Base-by-base conservation (phyloP, 2,329 filamentous ascomycete genomes). In the Botrytis deweyae region DNA sequence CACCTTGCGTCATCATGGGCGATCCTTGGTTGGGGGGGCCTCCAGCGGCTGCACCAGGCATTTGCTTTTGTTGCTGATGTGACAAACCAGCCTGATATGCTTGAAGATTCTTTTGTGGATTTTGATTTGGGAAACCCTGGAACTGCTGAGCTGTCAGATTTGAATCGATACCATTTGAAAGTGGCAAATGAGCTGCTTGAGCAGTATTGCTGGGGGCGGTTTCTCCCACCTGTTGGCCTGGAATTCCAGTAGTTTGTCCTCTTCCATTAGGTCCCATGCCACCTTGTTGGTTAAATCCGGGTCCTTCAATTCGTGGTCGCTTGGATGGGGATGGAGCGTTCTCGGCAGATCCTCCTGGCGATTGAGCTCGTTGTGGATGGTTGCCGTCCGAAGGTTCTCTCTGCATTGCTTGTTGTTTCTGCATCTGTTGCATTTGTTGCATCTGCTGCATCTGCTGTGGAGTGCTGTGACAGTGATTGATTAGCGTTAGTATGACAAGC, bases 251-350 rank as follows among this genome's bases (percentile, higher is more conserved):
- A 72, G 85, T 85, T 80, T 91, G 91, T 81, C 89, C 85, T 76
- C 87, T 89, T 79, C 92, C 92, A 83, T 93, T 93, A 72, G 90
- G 89, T 84, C 92, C 92, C 73, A 73, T 73, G 59, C 72, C 68
- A 62, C 84, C 84, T 79, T 91, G 92, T 80, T 90, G 91, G 76
- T 91, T 90, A 83, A 93, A 94, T 16, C 87, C 87, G 49, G 87
- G 87, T 80, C 91, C 90, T 77, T 95, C 93, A 75, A 97, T 88
- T 73, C 95, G 92, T 74, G 91, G 93, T 80, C 95, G 89, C 85
- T 98, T 98, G 76, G 93, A 95, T 2, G 95, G 95, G 46, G 95
- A 98, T 7, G 94, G 94, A 40, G 93, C 94, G 80, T 96, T 96
- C 71, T 98, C 95, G 72, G 90, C 91, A 55, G 92, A 91, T 69